These are phyloP conservation scores for Colletotrichum cordylinicola DNA, from an alignment of 2,329 filamentous ascomycete genomes.

Conservation along the genomic window DNA sequence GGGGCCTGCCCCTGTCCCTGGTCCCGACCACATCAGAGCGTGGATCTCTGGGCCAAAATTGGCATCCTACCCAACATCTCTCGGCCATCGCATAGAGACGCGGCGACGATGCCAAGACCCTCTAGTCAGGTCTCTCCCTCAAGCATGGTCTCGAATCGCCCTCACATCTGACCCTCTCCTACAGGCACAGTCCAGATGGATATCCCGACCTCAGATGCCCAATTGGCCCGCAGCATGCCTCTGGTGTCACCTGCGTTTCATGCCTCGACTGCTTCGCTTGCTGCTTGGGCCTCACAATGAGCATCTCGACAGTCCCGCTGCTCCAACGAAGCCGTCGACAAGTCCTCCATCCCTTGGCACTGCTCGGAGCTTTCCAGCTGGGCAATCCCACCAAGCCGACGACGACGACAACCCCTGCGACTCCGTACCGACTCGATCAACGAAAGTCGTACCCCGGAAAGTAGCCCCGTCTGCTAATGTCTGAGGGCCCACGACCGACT, in stretches of 20 bases:
- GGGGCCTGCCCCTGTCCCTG: not conserved
- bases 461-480: slow-evolving; percentile 6
- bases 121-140: slow-evolving; percentile 16
- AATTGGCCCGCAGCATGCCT: slow-evolving; percentile 11
- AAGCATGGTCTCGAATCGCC: slow-evolving; percentile 16
- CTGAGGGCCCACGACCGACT: slow-evolving; percentile 10
- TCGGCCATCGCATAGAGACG: slow-evolving; percentile 17
- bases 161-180: slow-evolving; percentile 4
- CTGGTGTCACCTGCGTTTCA: slow-evolving; percentile 24
- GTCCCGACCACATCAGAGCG: not conserved
- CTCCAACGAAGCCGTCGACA: not conserved
- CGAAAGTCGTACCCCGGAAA: slow-evolving; percentile 1
- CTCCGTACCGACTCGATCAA: slow-evolving; percentile 16
- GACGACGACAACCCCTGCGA: slow-evolving; percentile 1
- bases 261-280: slow-evolving; percentile 11
- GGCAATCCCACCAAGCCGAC: slow-evolving; percentile 10
- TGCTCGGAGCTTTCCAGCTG: slow-evolving; percentile 18
- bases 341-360: slow-evolving; percentile 1
- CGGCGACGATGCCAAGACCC: slow-evolving; percentile 22
- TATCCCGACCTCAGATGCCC: slow-evolving; percentile 7
- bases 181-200: slow-evolving; percentile 8
- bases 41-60: slow-evolving; percentile 21
- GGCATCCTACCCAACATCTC: slow-evolving; percentile 13
- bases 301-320: not conserved
- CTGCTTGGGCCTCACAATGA: slow-evolving; percentile 11